Evolutionary conservation across 1,284 basidiomycete species (phyloP).

Genomic region (Cryptococcus sp.): DNA sequence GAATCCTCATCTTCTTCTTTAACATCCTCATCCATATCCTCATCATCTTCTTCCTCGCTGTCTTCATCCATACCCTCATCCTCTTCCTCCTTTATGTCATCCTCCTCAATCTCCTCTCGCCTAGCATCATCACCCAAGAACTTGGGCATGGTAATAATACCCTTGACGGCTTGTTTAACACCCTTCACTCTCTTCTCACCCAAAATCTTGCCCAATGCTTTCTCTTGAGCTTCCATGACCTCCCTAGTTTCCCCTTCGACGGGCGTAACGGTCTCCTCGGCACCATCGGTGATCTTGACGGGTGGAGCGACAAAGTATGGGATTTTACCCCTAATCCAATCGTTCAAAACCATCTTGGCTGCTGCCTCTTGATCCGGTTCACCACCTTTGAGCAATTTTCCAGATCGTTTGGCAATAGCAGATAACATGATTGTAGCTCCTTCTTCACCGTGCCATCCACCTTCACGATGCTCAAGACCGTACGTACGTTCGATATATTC

Average conservation of each 20-base stretch:
- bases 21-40: constrained; percentile 40
- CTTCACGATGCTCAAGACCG: constrained; percentile 56
- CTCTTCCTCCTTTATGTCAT: constrained; percentile 39
- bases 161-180: constrained; percentile 55
- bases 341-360: constrained; percentile 91
- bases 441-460: constrained; percentile 55
- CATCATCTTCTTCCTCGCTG: constrained; percentile 55
- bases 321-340: constrained; percentile 91
- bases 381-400: constrained; percentile 87
- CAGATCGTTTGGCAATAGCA: constrained; percentile 82
- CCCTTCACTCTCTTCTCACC: constrained; percentile 53
- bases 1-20: constrained; percentile 27
- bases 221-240: constrained; percentile 43
- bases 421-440: constrained; percentile 74
- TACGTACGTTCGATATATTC: constrained; percentile 92
- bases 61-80: constrained; percentile 29
- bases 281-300: constrained; percentile 17
- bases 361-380: constrained; percentile 90
- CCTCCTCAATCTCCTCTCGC: constrained; percentile 41
- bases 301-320: constrained; percentile 53
- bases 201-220: constrained; percentile 42
- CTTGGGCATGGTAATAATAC: constrained; percentile 56
- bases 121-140: constrained; percentile 51
- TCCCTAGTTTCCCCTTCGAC: constrained; percentile 26
- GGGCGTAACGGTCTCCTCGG: constrained; percentile 27